Conservation (phyloP, 179 eudicot species). For the Sideroxylon spinosum region DNA sequence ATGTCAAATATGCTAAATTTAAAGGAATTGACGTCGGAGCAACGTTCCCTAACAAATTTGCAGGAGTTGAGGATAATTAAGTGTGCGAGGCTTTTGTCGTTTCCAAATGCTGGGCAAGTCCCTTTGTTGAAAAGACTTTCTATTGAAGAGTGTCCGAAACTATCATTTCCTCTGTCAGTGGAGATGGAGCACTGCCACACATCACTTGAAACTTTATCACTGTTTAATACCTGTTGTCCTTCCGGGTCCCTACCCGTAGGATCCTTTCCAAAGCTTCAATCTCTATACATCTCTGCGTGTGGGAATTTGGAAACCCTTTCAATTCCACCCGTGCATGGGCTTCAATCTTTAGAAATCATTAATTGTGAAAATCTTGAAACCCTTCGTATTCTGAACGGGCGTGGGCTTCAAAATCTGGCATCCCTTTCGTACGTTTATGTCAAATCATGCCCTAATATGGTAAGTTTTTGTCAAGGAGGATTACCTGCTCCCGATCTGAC, state of each 20-base stretch:
- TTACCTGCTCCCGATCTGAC: neutral
- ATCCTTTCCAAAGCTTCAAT: no score
- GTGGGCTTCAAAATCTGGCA: neutral
- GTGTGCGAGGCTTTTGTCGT: neutral
- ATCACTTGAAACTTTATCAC: no score
- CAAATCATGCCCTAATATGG: neutral
- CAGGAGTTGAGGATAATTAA: neutral
- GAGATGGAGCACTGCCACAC: no score
- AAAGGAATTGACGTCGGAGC: no score
- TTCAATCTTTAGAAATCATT: neutral
- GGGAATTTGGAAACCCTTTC: neutral
- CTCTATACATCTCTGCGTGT: no score
- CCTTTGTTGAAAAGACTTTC: no score
- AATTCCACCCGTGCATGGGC: neutral
- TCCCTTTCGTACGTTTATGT: neutral
- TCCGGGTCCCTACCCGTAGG: no score
- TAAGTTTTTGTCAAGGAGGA: slow-evolving; percentile 14
- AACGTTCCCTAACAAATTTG: neutral
- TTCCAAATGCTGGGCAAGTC: neutral
- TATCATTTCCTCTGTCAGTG: neutral
- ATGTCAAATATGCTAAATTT: no score
- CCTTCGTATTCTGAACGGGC: neutral
- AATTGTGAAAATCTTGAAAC: neutral
- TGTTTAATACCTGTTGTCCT: no score
- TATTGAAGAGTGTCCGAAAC: neutral